Conservation (phyloP, 2,329 filamentous ascomycete species). For the Thielaviopsis ethacetica region DNA sequence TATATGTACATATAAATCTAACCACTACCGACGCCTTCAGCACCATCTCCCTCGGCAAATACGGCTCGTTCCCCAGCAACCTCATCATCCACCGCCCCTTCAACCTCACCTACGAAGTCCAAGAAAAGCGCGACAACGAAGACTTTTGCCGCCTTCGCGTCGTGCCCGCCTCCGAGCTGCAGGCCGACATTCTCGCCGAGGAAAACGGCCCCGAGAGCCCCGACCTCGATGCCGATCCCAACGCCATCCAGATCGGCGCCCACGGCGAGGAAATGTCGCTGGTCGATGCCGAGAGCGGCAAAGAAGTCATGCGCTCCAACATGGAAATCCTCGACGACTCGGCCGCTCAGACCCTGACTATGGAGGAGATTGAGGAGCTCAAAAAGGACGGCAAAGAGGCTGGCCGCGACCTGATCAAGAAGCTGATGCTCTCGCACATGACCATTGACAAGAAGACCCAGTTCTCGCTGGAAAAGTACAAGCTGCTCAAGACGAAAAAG, state of each 20-base stretch:
- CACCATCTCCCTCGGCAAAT: constrained; percentile 79
- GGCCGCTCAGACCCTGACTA: constrained; percentile 59
- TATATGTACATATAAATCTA: too few relatives aligned
- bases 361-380: constrained; percentile 59
- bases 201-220: constrained; percentile 22
- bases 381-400: constrained; percentile 59
- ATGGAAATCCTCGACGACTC: constrained; percentile 43
- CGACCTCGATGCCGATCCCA: constrained; percentile 29
- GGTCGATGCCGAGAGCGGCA: constrained; percentile 24
- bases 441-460: constrained; percentile 86
- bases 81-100: constrained; percentile 82
- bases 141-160: constrained; percentile 56
- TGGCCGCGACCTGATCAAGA: constrained; percentile 82
- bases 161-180: constrained; percentile 65
- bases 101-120: constrained; percentile 78
- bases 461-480: constrained; percentile 92
- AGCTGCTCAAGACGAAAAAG: constrained; percentile 82
- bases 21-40: too few relatives aligned
- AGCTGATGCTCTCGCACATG: constrained; percentile 76
- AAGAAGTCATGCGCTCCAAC: constrained; percentile 36
- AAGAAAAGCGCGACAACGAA: constrained; percentile 51
- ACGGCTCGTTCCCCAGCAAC: constrained; percentile 78
- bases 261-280: constrained; percentile 26
- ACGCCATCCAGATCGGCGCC: constrained; percentile 22
- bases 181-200: constrained; percentile 55